Evolutionary conservation across 1,284 basidiomycete genomes (phyloP), one percentile per base, ranked within the genome.

Genomic region (Naganishia liquefaciens): DNA sequence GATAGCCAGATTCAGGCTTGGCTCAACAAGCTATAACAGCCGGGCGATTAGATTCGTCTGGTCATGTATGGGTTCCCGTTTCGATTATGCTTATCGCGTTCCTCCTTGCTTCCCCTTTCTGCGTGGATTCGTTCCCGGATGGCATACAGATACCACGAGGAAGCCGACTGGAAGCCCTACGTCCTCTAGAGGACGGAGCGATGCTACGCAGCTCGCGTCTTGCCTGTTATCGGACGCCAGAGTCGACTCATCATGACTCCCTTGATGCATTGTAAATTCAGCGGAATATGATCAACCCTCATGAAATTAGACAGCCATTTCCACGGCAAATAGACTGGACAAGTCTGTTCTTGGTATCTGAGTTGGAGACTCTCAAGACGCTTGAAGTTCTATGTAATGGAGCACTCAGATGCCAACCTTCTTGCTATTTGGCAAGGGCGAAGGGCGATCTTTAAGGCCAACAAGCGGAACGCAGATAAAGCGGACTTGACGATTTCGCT

Each of bases 1-100:
- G 57, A 60, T 25, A 60, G 46, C 25, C 57, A 60, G 23, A 60
- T 60, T 23, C 57, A 60, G 23, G 57, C 57, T 39, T 60, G 57
- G 57, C 57, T 60, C 57, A 60, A 60, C 27, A 37, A 50, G 3
- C 37, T 50, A 23, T 60, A 23, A 50, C 19, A 5, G 55, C 27
- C 23, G 4, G 10, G 33, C 10, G 27, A 28, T 2, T 5, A 37
- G n/a, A 44, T 15, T 58, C 27, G 33, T 5, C 33, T 37, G 2
- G 2, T 37, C 33, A 37, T 37, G 33, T 37, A 37, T 28, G 15
- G 19, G 15, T 30, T 51, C 13, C 28, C 30, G 3, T 1, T 4
- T 28, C 49, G 49, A 19, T 19, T 53, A n/a, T 53, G 51, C 46
- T 60, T 10, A 60, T 42, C 13, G 3, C 30, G 9, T 7, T 33